Base-by-base conservation (phyloP, 2,329 filamentous ascomycete species). In the Dryadomyces quercivorus region DNA sequence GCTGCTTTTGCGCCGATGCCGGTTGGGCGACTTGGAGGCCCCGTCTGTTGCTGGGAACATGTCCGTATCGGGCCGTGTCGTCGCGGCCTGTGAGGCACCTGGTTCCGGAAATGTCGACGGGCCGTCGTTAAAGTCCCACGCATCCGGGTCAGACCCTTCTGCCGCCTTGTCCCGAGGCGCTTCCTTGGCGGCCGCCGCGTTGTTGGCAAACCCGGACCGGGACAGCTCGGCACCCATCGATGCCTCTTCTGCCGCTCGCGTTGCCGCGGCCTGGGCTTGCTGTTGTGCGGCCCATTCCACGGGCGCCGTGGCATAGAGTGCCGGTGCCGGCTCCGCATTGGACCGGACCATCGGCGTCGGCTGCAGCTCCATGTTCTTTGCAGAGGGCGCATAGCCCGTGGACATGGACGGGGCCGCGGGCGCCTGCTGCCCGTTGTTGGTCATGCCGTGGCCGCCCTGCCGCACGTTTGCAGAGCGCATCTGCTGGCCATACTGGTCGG, bases 71-170 rank as follows among this genome's bases (percentile, higher is more conserved):
- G 89, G 90, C 58, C 91, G 82, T 70, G 67, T 84, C 60, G 63
- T 74, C 36, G 68, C 69, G 12, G 75, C 66, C 54, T 76, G 50
- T 34, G 31, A 62, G 34, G 12, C 42, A 44, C 71, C 65, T 13
- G 78, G 70, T 44, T 87, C 85, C 0, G 79, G 70, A 52, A 82
- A 80, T n/a, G 76, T 73, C 9, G 82, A 73, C 10, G 82, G 52
- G 1, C 55, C 77, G 56, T 96, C 90, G 53, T 92, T 88, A 61
- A 98, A 98, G 63, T 94, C 91, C 93, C 93, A 98, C 9, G 80
- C 88, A 63, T 95, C 91, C 0, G 77, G 65, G 56, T 86, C 82
- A 4, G 49, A 70, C 8, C 67, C 63, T 1, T 67, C 63, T 1
- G 64, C 62, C 22, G 67, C 67, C 63, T 83, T 78, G 53, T 81